Evolutionary conservation across 163 green algal species (phyloP), one percentile per base, ranked within the genome.

Genomic region (Volvox carteri): DNA sequence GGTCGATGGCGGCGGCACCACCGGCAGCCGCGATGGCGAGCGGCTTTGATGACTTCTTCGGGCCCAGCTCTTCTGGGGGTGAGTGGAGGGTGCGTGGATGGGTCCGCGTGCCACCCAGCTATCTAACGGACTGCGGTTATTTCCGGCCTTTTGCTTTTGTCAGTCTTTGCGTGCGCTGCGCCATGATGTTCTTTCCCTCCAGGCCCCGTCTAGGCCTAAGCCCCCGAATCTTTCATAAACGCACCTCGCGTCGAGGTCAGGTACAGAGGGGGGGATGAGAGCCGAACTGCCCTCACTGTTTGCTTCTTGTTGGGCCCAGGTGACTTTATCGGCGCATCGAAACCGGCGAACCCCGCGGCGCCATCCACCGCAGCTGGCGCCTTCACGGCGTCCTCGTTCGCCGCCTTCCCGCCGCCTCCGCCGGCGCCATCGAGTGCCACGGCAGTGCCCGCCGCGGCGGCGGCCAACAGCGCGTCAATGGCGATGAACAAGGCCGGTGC

Each of bases 401-500:
- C 76, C 23, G 33, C 76, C 50, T 84, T 84, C 52, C 39, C 70
- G 42, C 39, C 21, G 39, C 70, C 70, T n/a, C 70, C 70, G 41
- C 54, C 54, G 54, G 19, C 8, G 7, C 54, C 54, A 23, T 23
- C 54, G 3, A 65, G 19, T 65, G 54, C 54, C 5, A 11, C 54
- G 7, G 54, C 8, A 23, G 39, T 41, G 2, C 14, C 77, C 16
- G 39, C 78, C 16, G 48, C 39, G 28, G 30, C 58, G 6, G 39
- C 39, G 12, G 42, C 42, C 25, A 70, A 28, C 16, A 62, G 30
- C 4, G 30, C n/a, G 0, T 5, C 33, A 23, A 46, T 80, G 81
- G 62, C 81, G 11, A 87, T 87, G 81, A 87, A 87, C 62, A 70
- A 72, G 44, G 16, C 33, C 9, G 67, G 81, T 9, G 81, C 81